Percentiles rank a stretch among this genome's conserved stretches.
phyloP scores from a whole-genome alignment of 2,329 filamentous ascomycete species.

The Paramyrothecium sp. region DNA sequence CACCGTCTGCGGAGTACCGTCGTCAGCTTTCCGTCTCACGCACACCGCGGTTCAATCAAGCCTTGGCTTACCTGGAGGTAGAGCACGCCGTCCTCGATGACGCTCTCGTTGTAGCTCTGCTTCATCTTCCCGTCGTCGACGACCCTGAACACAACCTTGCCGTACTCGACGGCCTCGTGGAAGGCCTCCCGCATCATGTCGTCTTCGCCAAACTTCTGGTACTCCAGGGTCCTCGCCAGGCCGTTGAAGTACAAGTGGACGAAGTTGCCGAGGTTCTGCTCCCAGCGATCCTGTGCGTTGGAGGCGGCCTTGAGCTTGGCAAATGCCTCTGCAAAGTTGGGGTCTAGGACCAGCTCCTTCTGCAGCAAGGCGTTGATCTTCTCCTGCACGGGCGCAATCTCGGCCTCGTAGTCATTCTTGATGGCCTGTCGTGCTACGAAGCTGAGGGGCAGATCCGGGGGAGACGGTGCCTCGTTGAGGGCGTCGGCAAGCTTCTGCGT shows the following conservation, averaged over 20 bases:
- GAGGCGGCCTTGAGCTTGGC: constrained; percentile 34
- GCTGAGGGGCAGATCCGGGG: constrained; percentile 31
- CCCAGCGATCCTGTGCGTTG: constrained; percentile 33
- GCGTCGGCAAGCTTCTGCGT: constrained; percentile 37
- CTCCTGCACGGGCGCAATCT: constrained; percentile 33
- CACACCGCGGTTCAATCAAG: not conserved
- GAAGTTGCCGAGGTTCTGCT: constrained; percentile 39
- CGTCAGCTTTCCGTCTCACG: not conserved
- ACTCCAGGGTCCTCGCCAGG: constrained; percentile 37
- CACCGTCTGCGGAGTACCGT: constrained; percentile 25
- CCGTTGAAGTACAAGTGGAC: constrained; percentile 42
- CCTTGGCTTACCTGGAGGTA: constrained; percentile 43
- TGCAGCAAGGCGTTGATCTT: constrained; percentile 37
- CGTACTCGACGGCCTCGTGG: constrained; percentile 42
- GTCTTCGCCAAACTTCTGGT: constrained; percentile 44
- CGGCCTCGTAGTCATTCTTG: constrained; percentile 37
- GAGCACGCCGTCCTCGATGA: constrained; percentile 46
- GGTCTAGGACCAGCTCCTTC: constrained; percentile 42
- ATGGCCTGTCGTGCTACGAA: constrained; percentile 43
- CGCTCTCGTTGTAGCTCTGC: constrained; percentile 41
- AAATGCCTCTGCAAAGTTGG: constrained; percentile 45
- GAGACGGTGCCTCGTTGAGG: constrained; percentile 41
- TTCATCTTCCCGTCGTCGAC: constrained; percentile 41
- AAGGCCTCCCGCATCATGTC: constrained; percentile 49
- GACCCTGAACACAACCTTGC: constrained; percentile 42